Conservation (phyloP, 1,284 basidiomycete genomes). For the Cerioporus squamosus region DNA sequence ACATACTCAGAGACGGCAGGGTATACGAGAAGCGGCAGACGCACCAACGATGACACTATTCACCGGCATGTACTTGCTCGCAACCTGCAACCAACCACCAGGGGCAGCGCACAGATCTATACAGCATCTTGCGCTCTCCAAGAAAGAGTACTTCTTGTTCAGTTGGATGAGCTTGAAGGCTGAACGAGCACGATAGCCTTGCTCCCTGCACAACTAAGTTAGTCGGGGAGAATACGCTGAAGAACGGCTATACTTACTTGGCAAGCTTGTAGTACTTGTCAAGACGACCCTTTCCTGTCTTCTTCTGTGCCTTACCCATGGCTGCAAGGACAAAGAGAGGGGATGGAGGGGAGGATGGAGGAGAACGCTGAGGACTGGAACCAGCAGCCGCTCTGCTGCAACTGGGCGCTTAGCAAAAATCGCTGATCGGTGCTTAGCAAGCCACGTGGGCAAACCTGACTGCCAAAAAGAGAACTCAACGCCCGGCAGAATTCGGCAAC, state of each 20-base stretch:
- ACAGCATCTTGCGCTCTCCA: conserved; percentile 90
- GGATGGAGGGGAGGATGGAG: not conserved
- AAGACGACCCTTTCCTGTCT: conserved; percentile 93
- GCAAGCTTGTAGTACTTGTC: conserved; percentile 97
- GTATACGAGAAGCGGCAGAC: conserved; percentile 31
- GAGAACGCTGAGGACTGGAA: not conserved
- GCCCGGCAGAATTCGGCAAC: not conserved
- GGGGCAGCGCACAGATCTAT: conserved; percentile 99
- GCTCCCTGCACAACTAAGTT: conserved; percentile 66
- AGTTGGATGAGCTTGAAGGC: conserved; percentile 99
- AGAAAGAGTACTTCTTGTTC: conserved; percentile 96
- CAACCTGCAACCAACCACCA: conserved; percentile 99
- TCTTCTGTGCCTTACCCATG: conserved; percentile 85
- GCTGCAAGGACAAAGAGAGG: conserved; percentile 1
- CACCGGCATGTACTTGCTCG: conserved; percentile 97
- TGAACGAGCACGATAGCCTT: conserved; percentile 98
- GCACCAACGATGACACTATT: conserved; percentile 94
- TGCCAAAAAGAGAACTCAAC: not conserved
- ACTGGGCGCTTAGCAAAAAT: conserved; percentile 21
- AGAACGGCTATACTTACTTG: conserved; percentile 59
- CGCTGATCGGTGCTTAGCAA: conserved; percentile 10
- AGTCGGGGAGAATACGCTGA: not conserved
- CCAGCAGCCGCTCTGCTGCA: not conserved
- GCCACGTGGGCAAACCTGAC: conserved; percentile 6
- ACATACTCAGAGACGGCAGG: conserved; percentile 5